Base-by-base conservation (phyloP, 73 alveolate genomes). In the Paramecium tetraurelia region DNA sequence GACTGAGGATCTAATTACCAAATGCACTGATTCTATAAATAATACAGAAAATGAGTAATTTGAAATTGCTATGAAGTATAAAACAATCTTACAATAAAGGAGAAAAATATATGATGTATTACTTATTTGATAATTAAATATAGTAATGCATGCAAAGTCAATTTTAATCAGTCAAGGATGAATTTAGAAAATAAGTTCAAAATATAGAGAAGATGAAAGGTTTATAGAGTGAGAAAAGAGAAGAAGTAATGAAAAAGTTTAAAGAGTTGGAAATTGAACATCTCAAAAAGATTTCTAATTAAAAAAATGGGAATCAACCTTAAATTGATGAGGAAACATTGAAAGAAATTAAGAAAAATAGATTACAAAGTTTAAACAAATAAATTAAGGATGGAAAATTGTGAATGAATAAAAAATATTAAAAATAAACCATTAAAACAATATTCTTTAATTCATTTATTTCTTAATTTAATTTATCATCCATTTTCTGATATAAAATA, bases 371-470 rank as follows among this genome's bases (percentile, higher is more conserved):
- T 10, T 44, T 80, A 46, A 80, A 80, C 22, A 22, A 80, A 46
- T 22, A 80, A 44, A 48, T 80, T 5, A 80, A 80, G 7, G 90
- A 80, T 22, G 90, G 90, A 41, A 80, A 80, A 80, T 80, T 80
- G 46, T 80, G 90, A 80, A 72, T 35, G 27, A 53, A 40, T 40
- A 40, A 40, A 40, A 40, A 7, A 40, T 40, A 40, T 40, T 40
- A 40, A 40, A 40, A 40, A 40, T 40, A 40, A 40, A 7, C n/a
- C 48, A 40, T 8, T 27, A 27, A 27, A 27, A 27, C 31, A 27
- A 1, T 27, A 27, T 27, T 27, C 31, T 27, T 27, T 27, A 27
- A 27, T 5, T 36, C 43, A 36, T 36, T 1, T 36, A 36, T 36
- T 36, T 36, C 43, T 36, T 36, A 36, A 36, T 36, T 36, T 36